These are phyloP conservation scores for Leccinum subtestaceum DNA, from an alignment of 768 basidiomycete genomes.

Conservation along the genomic window DNA sequence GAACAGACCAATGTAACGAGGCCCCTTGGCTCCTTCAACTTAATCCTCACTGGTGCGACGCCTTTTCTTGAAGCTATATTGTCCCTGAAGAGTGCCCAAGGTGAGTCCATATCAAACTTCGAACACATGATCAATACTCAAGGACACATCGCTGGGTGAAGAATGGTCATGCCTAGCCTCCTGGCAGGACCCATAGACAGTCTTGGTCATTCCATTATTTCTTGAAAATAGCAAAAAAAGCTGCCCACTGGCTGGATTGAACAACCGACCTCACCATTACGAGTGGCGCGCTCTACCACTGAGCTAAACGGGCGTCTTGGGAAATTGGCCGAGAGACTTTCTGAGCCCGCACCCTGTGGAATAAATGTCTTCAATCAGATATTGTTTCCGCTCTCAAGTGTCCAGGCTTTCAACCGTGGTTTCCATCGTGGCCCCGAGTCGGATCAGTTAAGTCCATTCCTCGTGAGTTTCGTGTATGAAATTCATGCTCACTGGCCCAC, in stretches of 20 bases:
- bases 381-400: no score
- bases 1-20: background rate
- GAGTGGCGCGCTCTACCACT: background rate
- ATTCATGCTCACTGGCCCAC: background rate
- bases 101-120: background rate
- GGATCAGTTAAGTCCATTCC: background rate
- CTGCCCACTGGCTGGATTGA: conserved; percentile 45
- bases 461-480: background rate
- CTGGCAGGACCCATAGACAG: no score
- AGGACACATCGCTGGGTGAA: background rate
- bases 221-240: background rate
- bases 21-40: no score
- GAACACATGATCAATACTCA: background rate
- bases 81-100: background rate
- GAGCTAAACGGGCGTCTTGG: conserved; percentile 7
- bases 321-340: background rate
- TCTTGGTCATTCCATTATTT: no score
- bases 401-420: background rate
- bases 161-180: background rate
- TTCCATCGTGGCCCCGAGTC: background rate
- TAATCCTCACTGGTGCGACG: no score
- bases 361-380: no score
- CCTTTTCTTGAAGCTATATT: background rate
- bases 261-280: conserved; percentile 46
- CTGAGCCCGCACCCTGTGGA: background rate